Conservation (phyloP, 2,329 filamentous ascomycete species). For the Tricladium varicosporioides region DNA sequence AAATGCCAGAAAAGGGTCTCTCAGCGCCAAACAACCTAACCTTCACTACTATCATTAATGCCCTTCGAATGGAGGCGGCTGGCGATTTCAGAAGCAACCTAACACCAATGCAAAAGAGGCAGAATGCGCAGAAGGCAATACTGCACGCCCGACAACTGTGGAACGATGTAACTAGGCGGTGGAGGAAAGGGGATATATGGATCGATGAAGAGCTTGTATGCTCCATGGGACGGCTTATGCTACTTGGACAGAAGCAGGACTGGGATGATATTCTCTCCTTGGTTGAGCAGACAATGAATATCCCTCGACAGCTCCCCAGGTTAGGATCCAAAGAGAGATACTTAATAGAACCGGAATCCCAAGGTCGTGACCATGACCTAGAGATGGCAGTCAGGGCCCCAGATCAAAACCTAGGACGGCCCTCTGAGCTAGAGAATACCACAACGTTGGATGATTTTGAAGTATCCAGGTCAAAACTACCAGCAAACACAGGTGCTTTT, state of each 20-base stretch:
- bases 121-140: slow-evolving; percentile 47
- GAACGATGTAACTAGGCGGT: slow-evolving; percentile 75
- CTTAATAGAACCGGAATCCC: slow-evolving; percentile 8
- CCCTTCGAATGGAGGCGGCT: slow-evolving; percentile 54
- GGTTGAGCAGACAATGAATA: slow-evolving; percentile 77
- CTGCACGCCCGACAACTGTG: slow-evolving; percentile 72
- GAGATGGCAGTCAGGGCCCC: background rate
- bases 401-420: background rate
- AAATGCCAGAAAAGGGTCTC: slow-evolving; percentile 62
- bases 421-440: background rate
- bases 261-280: slow-evolving; percentile 72
- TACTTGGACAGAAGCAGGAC: slow-evolving; percentile 61
- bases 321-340: slow-evolving; percentile 13
- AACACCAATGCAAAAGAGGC: slow-evolving; percentile 29
- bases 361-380: background rate
- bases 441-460: slow-evolving; percentile 9
- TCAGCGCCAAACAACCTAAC: slow-evolving; percentile 68
- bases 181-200: slow-evolving; percentile 66
- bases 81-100: slow-evolving; percentile 23
- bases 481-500: slow-evolving; percentile 15
- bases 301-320: slow-evolving; percentile 50
- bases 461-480: slow-evolving; percentile 17
- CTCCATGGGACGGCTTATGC: slow-evolving; percentile 77
- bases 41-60: slow-evolving; percentile 81
- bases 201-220: slow-evolving; percentile 79